phyloP scores from a whole-genome alignment of 768 basidiomycete genomes.

The Brasilioporus rufonigricans region DNA sequence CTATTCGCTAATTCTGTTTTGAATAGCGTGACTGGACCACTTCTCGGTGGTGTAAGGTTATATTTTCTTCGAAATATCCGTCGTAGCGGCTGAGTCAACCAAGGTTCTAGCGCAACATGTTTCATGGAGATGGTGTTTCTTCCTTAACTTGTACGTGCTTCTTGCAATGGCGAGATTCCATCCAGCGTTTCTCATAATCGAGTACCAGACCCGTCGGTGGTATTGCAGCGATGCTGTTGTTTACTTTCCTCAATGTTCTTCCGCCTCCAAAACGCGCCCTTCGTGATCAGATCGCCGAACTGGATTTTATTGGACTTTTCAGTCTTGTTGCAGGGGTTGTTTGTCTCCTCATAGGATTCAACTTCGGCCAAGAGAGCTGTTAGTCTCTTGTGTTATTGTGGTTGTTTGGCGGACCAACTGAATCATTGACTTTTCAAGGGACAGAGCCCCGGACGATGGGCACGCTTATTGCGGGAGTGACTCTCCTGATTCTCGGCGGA shows the following conservation, averaged over 20 bases:
- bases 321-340: too few species aligned
- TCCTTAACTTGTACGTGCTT: conserved; percentile 60
- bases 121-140: conserved; percentile 84
- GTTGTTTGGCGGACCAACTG: too few species aligned
- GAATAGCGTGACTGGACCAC: conserved; percentile 64
- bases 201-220: conserved; percentile 64
- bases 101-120: conserved; percentile 71
- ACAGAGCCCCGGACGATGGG: too few species aligned
- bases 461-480: too few species aligned
- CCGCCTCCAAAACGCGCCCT: conserved; percentile 60
- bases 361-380: too few species aligned
- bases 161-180: conserved; percentile 34
- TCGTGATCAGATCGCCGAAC: conserved; percentile 50
- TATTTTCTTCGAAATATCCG: neutral
- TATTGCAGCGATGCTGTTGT: conserved; percentile 55
- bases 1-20: neutral
- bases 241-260: conserved; percentile 73
- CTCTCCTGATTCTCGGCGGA: too few species aligned
- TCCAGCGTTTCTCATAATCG: conserved; percentile 23
- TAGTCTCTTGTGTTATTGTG: too few species aligned
- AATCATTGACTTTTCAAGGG: too few species aligned
- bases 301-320: too few species aligned
- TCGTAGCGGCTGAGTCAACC: neutral
- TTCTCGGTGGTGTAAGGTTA: conserved; percentile 72
- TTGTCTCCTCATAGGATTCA: conserved; percentile 69